Evolutionary conservation across 495 filamentous ascomycete genomes (phyloP).

Genomic region (Letharia columbiana): DNA sequence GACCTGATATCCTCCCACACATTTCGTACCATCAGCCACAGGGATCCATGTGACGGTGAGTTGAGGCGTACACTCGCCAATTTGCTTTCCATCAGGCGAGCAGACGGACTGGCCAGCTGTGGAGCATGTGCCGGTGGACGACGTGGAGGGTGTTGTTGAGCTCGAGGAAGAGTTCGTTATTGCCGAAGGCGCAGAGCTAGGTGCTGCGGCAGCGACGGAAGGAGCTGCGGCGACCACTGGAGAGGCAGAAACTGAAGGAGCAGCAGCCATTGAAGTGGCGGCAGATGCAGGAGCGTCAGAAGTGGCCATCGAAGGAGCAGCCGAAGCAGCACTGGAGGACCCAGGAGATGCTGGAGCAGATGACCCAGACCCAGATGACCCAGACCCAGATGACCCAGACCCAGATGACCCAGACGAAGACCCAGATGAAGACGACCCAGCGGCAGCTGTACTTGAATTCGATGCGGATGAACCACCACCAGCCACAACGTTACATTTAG

Average conservation of each 20-base stretch:
- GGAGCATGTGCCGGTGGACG: conserved; percentile 16
- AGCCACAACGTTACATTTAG: conserved; percentile 4
- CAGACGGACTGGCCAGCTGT: conserved; percentile 23
- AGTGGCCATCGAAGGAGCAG: background rate
- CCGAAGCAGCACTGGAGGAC: background rate
- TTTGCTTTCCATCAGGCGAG: conserved; percentile 24
- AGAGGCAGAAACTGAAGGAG: background rate
- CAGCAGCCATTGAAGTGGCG: background rate
- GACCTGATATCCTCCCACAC: conserved; percentile 15
- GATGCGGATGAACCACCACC: conserved; percentile 1
- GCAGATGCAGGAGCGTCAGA: background rate
- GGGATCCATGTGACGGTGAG: conserved; percentile 23
- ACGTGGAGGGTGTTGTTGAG: conserved; percentile 9
- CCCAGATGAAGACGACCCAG: background rate
- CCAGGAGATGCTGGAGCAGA: background rate
- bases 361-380: background rate
- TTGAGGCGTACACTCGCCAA: conserved; percentile 22
- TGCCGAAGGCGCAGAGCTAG: conserved; percentile 7
- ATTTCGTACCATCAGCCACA: conserved; percentile 24
- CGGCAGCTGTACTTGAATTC: background rate
- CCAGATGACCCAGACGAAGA: background rate
- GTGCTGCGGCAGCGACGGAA: background rate
- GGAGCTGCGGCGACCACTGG: background rate
- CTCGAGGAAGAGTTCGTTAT: conserved; percentile 10
- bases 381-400: background rate